Base-by-base conservation (phyloP, 495 filamentous ascomycete species). In the Neurospora sp. region DNA sequence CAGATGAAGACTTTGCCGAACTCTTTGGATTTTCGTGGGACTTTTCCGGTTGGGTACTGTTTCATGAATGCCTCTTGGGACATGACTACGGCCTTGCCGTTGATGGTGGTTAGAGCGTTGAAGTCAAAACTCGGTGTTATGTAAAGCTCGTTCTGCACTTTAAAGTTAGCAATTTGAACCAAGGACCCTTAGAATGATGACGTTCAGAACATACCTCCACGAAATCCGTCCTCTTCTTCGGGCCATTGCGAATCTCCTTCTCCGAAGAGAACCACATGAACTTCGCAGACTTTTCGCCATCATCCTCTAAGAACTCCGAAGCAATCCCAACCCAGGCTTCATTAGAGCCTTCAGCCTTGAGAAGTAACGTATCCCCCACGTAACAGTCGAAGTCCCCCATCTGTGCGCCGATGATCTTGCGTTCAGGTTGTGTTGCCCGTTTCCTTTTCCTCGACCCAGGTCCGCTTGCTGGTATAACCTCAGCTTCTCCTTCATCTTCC, bases 281-380 rank as follows among this genome's bases (percentile, higher is more conserved):
- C 75, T 91, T 90, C 69, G 91, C 93, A 6, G 88, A 87, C 82
- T 83, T 87, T 39, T 87, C 87, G 12, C 91, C 88, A 18, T 93
- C 88, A 46, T 91, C 87, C 73, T 91, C 87, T 44, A 87, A 75
- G 73, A 98, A 97, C 35, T 94, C 89, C 73, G 89, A 91, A 60
- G 97, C 91, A 74, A 99, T 91, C 18, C 91, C 96, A 9, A 95
- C 91, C 92, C 96, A 99, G 16, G 93, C 91, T 76, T 96, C 93
- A 71, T 92, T 91, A 14, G 88, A 85, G 8, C 84, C 83, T 35
- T 96, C 93, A 5, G 93, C 93, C 78, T 97, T 97, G 70, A 98
- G 87, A 5, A 98, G 85, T 60, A 97, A 88, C 39, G 89, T 88
- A 75, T 99, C 93, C 42, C 96, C 96, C 49, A 97, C 77, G 42